These are phyloP conservation scores for Trametes meyenii DNA, from an alignment of 768 basidiomycete species.

Conservation along the genomic window DNA sequence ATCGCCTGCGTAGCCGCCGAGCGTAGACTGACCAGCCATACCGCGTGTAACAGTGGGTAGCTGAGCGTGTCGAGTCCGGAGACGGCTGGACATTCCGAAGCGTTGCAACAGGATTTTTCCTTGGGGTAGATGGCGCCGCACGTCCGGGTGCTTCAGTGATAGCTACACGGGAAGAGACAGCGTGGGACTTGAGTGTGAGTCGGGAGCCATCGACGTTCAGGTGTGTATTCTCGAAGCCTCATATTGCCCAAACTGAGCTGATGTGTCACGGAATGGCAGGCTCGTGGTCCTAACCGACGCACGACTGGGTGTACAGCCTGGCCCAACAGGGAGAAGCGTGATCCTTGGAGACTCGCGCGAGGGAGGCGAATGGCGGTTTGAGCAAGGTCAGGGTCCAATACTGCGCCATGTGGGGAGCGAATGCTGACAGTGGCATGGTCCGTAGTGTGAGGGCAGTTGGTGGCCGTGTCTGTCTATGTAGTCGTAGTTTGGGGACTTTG, in stretches of 20 bases:
- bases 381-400: conserved; percentile 11
- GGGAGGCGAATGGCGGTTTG: conserved; percentile 18
- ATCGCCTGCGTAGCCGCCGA: not conserved
- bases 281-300: not conserved
- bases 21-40: not conserved
- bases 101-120: conserved; percentile 44
- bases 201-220: conserved; percentile 41
- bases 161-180: conserved; percentile 39
- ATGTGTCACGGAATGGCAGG: not conserved
- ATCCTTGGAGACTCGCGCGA: conserved; percentile 13
- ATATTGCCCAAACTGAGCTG: not conserved
- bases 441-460: not conserved
- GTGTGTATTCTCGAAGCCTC: conserved; percentile 35
- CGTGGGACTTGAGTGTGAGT: conserved; percentile 57
- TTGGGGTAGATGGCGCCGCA: conserved; percentile 40
- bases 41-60: conserved; percentile 46
- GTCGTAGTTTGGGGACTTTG: not conserved
- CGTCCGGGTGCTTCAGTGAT: conserved; percentile 36
- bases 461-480: too few relatives aligned
- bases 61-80: conserved; percentile 37
- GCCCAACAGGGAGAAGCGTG: not conserved
- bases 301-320: conserved; percentile 6
- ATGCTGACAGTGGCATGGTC: not conserved
- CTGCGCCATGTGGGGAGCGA: not conserved
- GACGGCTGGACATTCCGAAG: conserved; percentile 45